These are phyloP conservation scores for Dentipellis fragilis DNA, from an alignment of 768 basidiomycete species.

Conservation along the genomic window DNA sequence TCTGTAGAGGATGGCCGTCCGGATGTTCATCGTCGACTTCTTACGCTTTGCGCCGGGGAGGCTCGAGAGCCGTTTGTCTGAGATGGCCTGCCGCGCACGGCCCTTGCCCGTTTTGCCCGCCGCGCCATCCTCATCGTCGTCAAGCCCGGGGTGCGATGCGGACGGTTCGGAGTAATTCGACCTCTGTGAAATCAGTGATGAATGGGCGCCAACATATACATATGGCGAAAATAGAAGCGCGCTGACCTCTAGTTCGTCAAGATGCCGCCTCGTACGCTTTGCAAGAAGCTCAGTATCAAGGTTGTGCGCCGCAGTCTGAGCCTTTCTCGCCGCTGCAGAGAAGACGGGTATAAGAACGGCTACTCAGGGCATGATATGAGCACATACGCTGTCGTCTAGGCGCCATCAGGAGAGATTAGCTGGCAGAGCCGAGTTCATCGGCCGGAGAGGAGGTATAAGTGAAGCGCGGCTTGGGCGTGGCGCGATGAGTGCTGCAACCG, in stretches of 20 bases:
- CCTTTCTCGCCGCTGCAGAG: constrained; percentile 34
- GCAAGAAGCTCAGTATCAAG: constrained; percentile 59
- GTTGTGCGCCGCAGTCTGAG: constrained; percentile 29
- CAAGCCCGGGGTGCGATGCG: constrained; percentile 26
- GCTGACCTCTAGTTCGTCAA: constrained; percentile 76
- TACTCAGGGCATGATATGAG: too few species aligned
- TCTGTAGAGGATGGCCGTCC: constrained; percentile 72
- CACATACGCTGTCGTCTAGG: constrained; percentile 1
- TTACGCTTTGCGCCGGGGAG: constrained; percentile 50
- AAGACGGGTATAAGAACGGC: too few species aligned
- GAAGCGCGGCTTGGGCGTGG: not conserved
- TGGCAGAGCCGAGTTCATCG: not conserved
- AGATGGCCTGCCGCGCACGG: constrained; percentile 68
- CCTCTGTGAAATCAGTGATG: constrained; percentile 31
- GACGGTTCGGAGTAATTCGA: constrained; percentile 68
- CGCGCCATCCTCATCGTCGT: constrained; percentile 31
- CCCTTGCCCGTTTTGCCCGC: constrained; percentile 47
- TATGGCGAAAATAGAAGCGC: constrained; percentile 6
- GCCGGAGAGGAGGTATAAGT: not conserved
- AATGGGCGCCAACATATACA: constrained; percentile 1
- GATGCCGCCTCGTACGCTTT: constrained; percentile 65
- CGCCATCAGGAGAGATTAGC: not conserved
- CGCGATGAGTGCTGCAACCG: not conserved
- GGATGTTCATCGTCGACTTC: constrained; percentile 74
- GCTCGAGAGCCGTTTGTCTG: constrained; percentile 58